Percentiles rank a stretch among this genome's conserved stretches.
These are phyloP conservation scores for Leucaena leucocephala DNA, from an alignment of 306 rosid species.

Conservation along the genomic window DNA sequence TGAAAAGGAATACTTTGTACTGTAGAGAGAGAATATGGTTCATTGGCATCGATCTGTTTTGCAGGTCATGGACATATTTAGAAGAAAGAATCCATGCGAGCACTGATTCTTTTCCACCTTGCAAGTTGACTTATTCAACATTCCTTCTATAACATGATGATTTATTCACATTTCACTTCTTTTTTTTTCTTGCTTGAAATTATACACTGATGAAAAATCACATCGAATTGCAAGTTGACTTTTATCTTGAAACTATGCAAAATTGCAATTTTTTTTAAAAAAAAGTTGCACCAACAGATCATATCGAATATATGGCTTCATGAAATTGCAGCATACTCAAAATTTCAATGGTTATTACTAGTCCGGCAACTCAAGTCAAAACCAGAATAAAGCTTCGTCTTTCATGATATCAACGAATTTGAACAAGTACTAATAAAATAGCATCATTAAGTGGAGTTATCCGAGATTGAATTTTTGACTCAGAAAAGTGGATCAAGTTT, in stretches of 20 bases:
- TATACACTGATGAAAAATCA: neutral
- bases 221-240: too few relatives aligned
- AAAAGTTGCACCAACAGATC: too few relatives aligned
- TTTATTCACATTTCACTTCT: neutral
- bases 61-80: conserved; percentile 5
- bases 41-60: conserved; percentile 17
- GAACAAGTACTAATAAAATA: neutral
- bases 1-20: conserved; percentile 48
- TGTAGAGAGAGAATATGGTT: conserved; percentile 18
- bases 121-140: neutral
- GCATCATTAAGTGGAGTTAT: neutral
- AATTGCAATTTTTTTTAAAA: too few relatives aligned
- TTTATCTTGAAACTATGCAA: neutral
- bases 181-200: neutral
- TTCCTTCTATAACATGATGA: neutral
- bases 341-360: neutral
- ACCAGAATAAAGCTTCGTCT: neutral
- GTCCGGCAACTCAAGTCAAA: neutral
- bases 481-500: neutral
- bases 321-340: too few relatives aligned
- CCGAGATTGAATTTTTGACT: too few relatives aligned
- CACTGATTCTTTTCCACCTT: neutral
- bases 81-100: conserved; percentile 40
- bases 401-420: neutral
- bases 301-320: too few relatives aligned